Evolutionary conservation across 257 asterid genomes (phyloP).

Genomic region (Schizonepeta tenuifolia): DNA sequence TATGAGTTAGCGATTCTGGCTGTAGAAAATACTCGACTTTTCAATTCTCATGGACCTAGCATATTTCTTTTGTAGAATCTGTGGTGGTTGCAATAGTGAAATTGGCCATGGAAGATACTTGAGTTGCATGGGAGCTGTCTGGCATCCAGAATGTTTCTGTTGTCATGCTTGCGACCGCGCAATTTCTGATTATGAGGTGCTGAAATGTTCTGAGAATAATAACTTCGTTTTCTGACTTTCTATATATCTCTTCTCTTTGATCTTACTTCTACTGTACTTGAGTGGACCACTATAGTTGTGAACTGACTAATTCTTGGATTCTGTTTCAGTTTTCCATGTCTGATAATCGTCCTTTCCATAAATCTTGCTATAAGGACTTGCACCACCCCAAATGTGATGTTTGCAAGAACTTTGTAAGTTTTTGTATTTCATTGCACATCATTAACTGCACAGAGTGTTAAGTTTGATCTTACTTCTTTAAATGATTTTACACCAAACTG

Average conservation of each 20-base stretch:
- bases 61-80: conserved; percentile 54
- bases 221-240: conserved; percentile 24
- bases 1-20: conserved; percentile 1
- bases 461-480: background rate
- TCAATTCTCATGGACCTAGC: conserved; percentile 17
- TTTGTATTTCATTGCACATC: background rate
- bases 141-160: conserved; percentile 99
- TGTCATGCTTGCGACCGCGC: conserved; percentile 82
- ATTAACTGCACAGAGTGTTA: background rate
- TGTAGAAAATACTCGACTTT: background rate
- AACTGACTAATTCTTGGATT: conserved; percentile 27
- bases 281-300: conserved; percentile 7
- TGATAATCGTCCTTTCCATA: conserved; percentile 83
- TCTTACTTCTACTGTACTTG: conserved; percentile 20
- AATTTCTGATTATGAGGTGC: conserved; percentile 94
- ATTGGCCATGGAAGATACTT: conserved; percentile 91
- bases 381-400: conserved; percentile 99
- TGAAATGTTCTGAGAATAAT: conserved; percentile 28
- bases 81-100: conserved; percentile 94
- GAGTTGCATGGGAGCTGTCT: conserved; percentile 92
- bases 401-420: conserved; percentile 87
- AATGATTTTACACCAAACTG: background rate
- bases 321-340: conserved; percentile 84
- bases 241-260: conserved; percentile 12
- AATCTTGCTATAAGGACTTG: conserved; percentile 87